Base-by-base conservation (phyloP, 371 early-diverging fungal species). In the Syncephalis fuscata region DNA sequence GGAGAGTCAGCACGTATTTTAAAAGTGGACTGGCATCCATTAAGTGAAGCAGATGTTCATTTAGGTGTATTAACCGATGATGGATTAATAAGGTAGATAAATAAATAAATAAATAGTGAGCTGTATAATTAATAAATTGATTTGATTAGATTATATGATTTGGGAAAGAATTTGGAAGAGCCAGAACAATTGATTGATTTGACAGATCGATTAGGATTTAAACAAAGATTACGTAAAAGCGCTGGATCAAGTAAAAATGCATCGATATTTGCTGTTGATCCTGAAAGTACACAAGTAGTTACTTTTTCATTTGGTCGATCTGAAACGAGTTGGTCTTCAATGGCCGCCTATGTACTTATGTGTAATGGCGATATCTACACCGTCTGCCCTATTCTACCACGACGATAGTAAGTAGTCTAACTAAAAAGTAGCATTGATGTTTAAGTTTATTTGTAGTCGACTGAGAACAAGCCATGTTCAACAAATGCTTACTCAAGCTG, bases 341-440 rank as follows among this genome's bases (percentile, higher is more conserved):
- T 70, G 32, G 58, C 69, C 2, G 63, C 68, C 0, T 76, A 73
- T 56, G 57, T 64, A n/a, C 21, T 76, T 22, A 67, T 67, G 39
- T 57, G 60, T 43, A 62, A 51, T 36, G 71, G 73, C 4, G 67
- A 70, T 41, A 45, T 73, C 9, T 71, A 62, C 39, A 56, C 65
- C 23, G 51, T 73, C 42, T 71, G 72, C 42, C 76, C 76, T 0
- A 57, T 76, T 22, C 50, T 69, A 48, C 76, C 76, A 2, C 39
- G 55, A 16, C 54, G 48, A 27, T 63, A 71, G 72, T 74, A 59
- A 19, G 50, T 47, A 25, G 37, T 17, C 19, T n/a, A n/a, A 44
- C 39, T 10, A 8, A 7, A 48, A 5, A 22, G 9, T 25, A 45
- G 17, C 38, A 16, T 44, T 24, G 14, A 44, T 4, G 14, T 5